Evolutionary conservation across 2,329 filamentous ascomycete genomes (phyloP).

Genomic region (Aspergillus neotritici): DNA sequence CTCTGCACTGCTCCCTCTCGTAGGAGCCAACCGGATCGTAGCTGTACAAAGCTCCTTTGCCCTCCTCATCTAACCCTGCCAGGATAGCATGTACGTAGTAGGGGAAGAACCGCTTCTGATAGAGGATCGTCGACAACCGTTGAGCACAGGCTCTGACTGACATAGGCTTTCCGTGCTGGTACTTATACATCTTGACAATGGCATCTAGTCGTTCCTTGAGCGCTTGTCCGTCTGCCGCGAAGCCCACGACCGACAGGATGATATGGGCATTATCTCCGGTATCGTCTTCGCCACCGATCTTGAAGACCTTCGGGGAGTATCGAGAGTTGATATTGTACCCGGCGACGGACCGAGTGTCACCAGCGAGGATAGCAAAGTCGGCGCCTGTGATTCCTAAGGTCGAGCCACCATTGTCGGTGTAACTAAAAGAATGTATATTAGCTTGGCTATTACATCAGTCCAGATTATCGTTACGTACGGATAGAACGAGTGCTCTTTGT

Average conservation of each 20-base stretch:
- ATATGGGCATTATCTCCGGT: slow-evolving; percentile 80
- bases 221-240: slow-evolving; percentile 88
- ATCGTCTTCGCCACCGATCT: slow-evolving; percentile 84
- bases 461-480: slow-evolving; percentile 56
- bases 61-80: slow-evolving; percentile 88
- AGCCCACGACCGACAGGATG: slow-evolving; percentile 89
- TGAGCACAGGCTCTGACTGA: slow-evolving; percentile 90
- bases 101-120: slow-evolving; percentile 97
- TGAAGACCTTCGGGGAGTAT: slow-evolving; percentile 92
- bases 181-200: slow-evolving; percentile 97
- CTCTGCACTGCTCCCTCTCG: slow-evolving; percentile 92
- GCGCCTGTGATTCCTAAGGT: slow-evolving; percentile 90
- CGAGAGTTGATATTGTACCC: slow-evolving; percentile 99
- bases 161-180: slow-evolving; percentile 97
- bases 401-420: slow-evolving; percentile 96
- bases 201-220: slow-evolving; percentile 90
- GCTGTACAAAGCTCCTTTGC: slow-evolving; percentile 87
- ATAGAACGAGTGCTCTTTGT: slow-evolving; percentile 73
- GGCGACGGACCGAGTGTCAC: slow-evolving; percentile 90
- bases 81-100: slow-evolving; percentile 97
- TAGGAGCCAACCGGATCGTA: slow-evolving; percentile 98
- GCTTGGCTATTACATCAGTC: background rate
- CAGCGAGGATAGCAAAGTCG: slow-evolving; percentile 93
- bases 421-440: slow-evolving; percentile 41
- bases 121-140: slow-evolving; percentile 88